A percentile compares a stretch with the other conserved stretches of the same genome.
Conservation (phyloP, 2,329 filamentous ascomycete species). For the Arthrobotrys pseudoclavata region DNA sequence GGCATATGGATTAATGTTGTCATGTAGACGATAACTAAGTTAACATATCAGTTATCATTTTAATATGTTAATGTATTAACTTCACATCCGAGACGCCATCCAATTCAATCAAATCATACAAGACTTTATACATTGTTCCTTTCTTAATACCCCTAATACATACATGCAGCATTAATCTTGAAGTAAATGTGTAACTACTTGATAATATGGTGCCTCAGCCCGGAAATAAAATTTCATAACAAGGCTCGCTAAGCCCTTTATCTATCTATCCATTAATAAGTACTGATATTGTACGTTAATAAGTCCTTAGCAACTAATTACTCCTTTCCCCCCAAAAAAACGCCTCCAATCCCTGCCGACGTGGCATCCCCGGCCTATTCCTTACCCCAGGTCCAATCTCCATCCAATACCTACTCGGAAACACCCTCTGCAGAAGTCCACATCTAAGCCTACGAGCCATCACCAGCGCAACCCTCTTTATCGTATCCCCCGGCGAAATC, state of each 20-base stretch:
- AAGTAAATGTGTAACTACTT: too few relatives aligned
- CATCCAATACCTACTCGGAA: neutral
- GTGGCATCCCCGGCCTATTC: too few relatives aligned
- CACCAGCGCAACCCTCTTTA: neutral
- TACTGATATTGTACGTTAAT: too few relatives aligned
- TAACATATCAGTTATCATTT: slow-evolving; percentile 13
- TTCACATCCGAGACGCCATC: slow-evolving; percentile 30
- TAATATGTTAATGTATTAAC: slow-evolving; percentile 52
- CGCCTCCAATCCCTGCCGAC: slow-evolving; percentile 2
- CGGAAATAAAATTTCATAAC: neutral
- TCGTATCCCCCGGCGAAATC: neutral
- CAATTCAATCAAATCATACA: slow-evolving; percentile 38
- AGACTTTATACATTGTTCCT: neutral
- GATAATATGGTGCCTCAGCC: too few relatives aligned
- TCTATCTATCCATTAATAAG: neutral
- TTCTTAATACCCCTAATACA: neutral
- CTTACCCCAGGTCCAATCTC: neutral
- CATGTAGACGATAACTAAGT: slow-evolving; percentile 32
- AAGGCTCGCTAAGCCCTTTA: neutral
- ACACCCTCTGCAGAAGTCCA: neutral
- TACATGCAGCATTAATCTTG: neutral
- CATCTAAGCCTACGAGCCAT: neutral
- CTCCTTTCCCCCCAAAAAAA: neutral
- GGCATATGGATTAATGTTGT: slow-evolving; percentile 35
- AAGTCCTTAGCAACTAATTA: neutral